Percentiles rank a stretch among this genome's conserved stretches.
Conservation (phyloP, 2,329 filamentous ascomycete species). For the Fusarium floridanum region DNA sequence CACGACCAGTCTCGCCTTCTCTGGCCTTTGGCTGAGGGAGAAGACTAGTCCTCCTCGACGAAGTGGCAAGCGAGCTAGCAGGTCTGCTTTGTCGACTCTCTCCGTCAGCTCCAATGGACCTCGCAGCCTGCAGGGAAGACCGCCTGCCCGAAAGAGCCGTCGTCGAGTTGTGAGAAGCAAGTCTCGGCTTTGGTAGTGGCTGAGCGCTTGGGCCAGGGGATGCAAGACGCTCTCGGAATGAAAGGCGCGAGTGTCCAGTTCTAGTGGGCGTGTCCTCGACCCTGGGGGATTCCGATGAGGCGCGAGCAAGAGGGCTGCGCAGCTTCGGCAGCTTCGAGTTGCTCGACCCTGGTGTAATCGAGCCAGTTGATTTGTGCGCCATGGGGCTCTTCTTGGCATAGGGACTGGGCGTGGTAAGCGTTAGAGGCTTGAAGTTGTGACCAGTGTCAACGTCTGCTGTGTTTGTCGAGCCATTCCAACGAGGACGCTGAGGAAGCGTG, state of each 20-base stretch:
- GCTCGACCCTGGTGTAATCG: conserved; percentile 57
- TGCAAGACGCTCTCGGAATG: conserved; percentile 66
- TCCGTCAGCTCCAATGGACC: conserved; percentile 49
- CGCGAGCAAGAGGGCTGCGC: conserved; percentile 62
- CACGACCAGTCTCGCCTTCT: conserved; percentile 57
- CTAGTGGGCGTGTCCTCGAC: conserved; percentile 61
- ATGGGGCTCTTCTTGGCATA: conserved; percentile 62
- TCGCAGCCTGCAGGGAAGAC: conserved; percentile 65
- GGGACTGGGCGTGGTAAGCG: conserved; percentile 70
- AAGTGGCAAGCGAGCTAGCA: conserved; percentile 67
- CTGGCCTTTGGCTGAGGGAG: conserved; percentile 62
- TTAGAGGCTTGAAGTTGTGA: conserved; percentile 75
- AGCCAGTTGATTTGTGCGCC: conserved; percentile 57
- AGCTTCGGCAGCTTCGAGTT: conserved; percentile 63
- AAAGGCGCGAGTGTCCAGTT: conserved; percentile 59
- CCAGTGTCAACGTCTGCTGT: conserved; percentile 73
- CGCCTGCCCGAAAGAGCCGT: conserved; percentile 62
- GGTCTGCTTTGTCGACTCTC: conserved; percentile 58
- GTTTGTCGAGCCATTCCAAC: conserved; percentile 80
- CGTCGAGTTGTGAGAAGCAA: conserved; percentile 59
- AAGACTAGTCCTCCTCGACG: conserved; percentile 65
- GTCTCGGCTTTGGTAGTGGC: conserved; percentile 59
- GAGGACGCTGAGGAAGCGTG: conserved; percentile 69
- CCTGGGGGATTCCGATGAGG: conserved; percentile 62
- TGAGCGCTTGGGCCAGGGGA: conserved; percentile 64